Base-by-base conservation (phyloP, 2,329 filamentous ascomycete species). In the Ustulina deusta region DNA sequence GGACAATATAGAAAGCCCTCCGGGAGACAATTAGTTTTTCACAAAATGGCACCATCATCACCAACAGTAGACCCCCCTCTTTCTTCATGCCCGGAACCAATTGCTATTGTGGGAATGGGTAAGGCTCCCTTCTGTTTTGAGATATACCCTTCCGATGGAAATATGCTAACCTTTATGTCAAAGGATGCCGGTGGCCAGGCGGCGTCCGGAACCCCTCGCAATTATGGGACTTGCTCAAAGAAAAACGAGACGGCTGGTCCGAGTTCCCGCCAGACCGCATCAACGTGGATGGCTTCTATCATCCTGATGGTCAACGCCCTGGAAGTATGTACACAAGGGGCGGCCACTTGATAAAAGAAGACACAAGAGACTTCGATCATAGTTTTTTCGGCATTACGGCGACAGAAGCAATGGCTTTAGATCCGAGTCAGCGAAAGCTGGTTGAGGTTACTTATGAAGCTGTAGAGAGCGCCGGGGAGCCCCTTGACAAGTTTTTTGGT, bases 371-470 rank as follows among this genome's bases (percentile, higher is more conserved):
- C 6, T 74, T 74, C n/a, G 77, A 79, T 54, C 56, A 72, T 5
- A 25, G 46, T 11, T 78, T 79, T 65, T 79, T 79, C 60, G 71
- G 71, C 6, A 76, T 78, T 49, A 71, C 61, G 15, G 62, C 67
- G 6, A 55, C 64, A 3, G 76, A 79, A 60, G 74, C 72, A 0
- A 68, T 67, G 22, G 65, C 73, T 1, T 73, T 79, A 65, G 78
- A 79, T 20, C 75, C 77, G 2, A 70, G 74, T 34, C 78, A 79
- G 32, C 73, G 77, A 2, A 68, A 76, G 25, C 69, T 78, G 6
- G 68, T 79, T 1, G 80, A 81, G 61, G 75, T 75, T 0, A 74
- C 78, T 0, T 81, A 78, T 62, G 79, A 81, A 51, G 71, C 71
- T 22, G 40, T 73, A 3, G 71, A 72, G 34, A 73, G 48, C 10